Evolutionary conservation across 2,329 filamentous ascomycete species (phyloP).

Genomic region (Diaporthe caulivora): DNA sequence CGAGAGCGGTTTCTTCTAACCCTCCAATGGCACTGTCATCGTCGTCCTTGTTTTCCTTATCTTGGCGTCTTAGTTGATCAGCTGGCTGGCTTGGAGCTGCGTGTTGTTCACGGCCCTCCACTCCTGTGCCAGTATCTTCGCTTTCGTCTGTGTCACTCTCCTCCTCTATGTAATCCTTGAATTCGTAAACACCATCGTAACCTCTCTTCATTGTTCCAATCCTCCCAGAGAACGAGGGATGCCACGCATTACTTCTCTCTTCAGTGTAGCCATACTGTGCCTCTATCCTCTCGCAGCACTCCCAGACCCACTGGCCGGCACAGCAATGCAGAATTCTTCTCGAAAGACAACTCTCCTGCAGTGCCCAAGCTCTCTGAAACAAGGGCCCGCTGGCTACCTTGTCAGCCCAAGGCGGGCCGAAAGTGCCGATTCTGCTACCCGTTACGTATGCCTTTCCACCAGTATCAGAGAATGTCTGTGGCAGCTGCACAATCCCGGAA

Average conservation of each 20-base stretch:
- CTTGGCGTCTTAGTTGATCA: neutral
- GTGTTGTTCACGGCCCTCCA: neutral
- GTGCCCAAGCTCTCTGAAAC: conserved; percentile 7
- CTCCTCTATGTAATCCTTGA: neutral
- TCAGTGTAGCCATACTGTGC: conserved; percentile 1
- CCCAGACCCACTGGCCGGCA: conserved; percentile 4
- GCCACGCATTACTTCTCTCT: conserved; percentile 1
- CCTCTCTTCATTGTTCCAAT: conserved; percentile 1
- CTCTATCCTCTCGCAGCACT: conserved; percentile 10
- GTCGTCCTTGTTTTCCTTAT: neutral
- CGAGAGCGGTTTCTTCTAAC: neutral
- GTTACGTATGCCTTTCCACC: conserved; percentile 3
- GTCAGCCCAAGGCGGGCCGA: conserved; percentile 1
- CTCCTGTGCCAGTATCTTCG: neutral
- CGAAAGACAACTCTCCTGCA: conserved; percentile 10
- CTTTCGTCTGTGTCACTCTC: neutral
- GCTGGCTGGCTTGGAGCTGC: neutral
- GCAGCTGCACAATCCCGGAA: conserved; percentile 7
- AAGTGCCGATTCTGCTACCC: neutral
- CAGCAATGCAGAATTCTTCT: conserved; percentile 16
- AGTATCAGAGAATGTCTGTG: neutral
- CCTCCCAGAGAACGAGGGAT: neutral
- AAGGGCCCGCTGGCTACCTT: neutral
- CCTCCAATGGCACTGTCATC: neutral
- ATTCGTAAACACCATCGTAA: conserved; percentile 7